These are phyloP conservation scores for Coniferiporia weirii DNA, from an alignment of 1,284 basidiomycete genomes.

Conservation along the genomic window DNA sequence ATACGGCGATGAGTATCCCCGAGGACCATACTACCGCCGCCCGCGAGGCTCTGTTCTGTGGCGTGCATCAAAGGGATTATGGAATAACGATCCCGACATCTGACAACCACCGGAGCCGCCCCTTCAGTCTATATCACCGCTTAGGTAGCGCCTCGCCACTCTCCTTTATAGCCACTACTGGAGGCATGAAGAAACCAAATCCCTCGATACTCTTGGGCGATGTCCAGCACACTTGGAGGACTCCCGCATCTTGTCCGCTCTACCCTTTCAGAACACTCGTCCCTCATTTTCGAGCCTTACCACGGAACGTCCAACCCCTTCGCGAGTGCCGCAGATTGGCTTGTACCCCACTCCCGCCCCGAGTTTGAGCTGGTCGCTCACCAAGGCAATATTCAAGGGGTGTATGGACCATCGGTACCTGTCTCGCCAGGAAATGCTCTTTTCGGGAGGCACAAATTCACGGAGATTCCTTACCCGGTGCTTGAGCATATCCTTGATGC, in stretches of 20 bases:
- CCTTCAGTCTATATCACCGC: not conserved
- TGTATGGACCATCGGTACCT: not conserved
- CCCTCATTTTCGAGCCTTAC: conserved; percentile 6
- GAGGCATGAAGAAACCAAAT: not conserved
- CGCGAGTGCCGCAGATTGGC: conserved; percentile 8
- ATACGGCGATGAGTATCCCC: no score
- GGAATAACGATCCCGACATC: not conserved
- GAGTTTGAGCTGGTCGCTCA: conserved; percentile 10
- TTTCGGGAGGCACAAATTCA: not conserved
- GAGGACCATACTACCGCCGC: no score
- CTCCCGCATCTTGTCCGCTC: not conserved
- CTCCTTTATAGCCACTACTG: not conserved
- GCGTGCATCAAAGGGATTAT: no score
- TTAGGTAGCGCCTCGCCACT: not conserved
- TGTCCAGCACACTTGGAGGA: not conserved
- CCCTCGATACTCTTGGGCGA: not conserved
- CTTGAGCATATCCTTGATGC: conserved; percentile 13
- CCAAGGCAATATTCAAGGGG: not conserved
- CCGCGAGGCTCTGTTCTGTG: no score
- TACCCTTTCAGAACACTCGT: not conserved
- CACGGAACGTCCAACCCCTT: conserved; percentile 11
- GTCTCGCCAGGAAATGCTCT: not conserved
- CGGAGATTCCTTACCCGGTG: conserved; percentile 15
- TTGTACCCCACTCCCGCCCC: conserved; percentile 12
- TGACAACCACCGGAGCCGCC: not conserved